phyloP scores from a whole-genome alignment of 805 yeast species.

The Hanseniaspora nectarophila region DNA sequence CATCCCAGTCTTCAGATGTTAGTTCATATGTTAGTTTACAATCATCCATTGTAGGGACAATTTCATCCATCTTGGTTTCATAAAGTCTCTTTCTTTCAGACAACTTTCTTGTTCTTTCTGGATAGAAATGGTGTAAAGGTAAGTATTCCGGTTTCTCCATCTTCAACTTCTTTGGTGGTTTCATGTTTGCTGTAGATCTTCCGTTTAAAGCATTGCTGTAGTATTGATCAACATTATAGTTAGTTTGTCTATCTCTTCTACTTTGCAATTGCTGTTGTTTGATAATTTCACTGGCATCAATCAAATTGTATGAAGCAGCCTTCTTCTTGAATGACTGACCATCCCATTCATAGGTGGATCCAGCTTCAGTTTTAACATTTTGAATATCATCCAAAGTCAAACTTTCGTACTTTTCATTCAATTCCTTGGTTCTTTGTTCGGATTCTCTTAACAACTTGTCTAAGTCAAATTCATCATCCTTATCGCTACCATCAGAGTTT shows the following conservation, averaged over 20 bases:
- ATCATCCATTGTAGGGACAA: conserved; percentile 54
- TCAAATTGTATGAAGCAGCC: conserved; percentile 35
- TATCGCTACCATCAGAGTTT: conserved; percentile 25
- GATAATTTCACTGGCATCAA: conserved; percentile 53
- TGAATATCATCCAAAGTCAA: conserved; percentile 68
- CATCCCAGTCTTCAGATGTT: conserved; percentile 26
- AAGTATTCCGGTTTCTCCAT: conserved; percentile 76
- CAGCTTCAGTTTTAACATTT: conserved; percentile 42
- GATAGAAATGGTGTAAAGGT: conserved; percentile 85
- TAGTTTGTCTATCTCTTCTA: conserved; percentile 73
- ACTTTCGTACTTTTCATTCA: conserved; percentile 51
- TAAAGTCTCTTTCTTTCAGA: conserved; percentile 73
- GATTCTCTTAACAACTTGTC: conserved; percentile 50
- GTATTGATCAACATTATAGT: conserved; percentile 78
- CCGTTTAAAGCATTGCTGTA: conserved; percentile 69
- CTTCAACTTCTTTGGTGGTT: conserved; percentile 46
- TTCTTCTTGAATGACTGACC: conserved; percentile 71
- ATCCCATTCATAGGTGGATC: conserved; percentile 74
- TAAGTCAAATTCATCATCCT: conserved; percentile 40
- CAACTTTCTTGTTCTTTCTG: conserved; percentile 60
- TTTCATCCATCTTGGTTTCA: conserved; percentile 55
- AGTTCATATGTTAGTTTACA: conserved; percentile 29
- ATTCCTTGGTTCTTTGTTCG: conserved; percentile 49
- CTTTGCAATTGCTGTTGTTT: conserved; percentile 7
- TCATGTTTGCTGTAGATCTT: conserved; percentile 40